A percentile compares a stretch with the other conserved stretches of the same genome.
Evolutionary conservation across 192 early-diverging fungal genomes (phyloP).

Genomic region (Entophlyctis luteolus): DNA sequence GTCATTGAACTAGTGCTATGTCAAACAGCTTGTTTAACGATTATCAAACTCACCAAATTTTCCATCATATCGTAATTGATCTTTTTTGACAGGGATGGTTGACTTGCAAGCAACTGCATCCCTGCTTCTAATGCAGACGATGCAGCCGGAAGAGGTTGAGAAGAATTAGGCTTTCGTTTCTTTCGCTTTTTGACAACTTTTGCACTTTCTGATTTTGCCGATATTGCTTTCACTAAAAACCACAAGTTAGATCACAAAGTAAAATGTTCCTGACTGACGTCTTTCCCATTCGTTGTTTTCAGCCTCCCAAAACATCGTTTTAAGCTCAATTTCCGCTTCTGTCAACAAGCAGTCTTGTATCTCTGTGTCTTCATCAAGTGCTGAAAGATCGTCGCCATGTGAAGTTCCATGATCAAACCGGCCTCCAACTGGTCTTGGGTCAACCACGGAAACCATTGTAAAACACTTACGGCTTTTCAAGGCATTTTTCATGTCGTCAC

Average conservation of each 20-base stretch:
- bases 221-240: too few species aligned
- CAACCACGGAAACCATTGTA: not conserved
- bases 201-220: not conserved
- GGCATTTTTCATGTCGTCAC: not conserved
- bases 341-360: conserved; percentile 54
- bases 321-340: conserved; percentile 72
- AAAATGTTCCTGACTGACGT: too few species aligned
- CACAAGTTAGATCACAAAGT: too few species aligned
- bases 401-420: conserved; percentile 17
- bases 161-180: not conserved
- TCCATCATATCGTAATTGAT: conserved; percentile 84
- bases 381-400: conserved; percentile 34
- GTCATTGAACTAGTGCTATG: too few species aligned
- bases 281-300: conserved; percentile 78
- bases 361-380: conserved; percentile 50
- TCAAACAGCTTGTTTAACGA: too few species aligned
- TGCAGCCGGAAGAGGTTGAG: not conserved
- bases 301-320: conserved; percentile 80
- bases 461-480: conserved; percentile 7
- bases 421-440: not conserved
- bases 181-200: not conserved
- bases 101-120: conserved; percentile 65
- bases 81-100: conserved; percentile 76
- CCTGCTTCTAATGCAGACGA: conserved; percentile 59
- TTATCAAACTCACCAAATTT: conserved; percentile 42